Evolutionary conservation across 176 grass and related monocot species (phyloP), one percentile per base, ranked within the genome.

Genomic region (Coix lacrymajobi): DNA sequence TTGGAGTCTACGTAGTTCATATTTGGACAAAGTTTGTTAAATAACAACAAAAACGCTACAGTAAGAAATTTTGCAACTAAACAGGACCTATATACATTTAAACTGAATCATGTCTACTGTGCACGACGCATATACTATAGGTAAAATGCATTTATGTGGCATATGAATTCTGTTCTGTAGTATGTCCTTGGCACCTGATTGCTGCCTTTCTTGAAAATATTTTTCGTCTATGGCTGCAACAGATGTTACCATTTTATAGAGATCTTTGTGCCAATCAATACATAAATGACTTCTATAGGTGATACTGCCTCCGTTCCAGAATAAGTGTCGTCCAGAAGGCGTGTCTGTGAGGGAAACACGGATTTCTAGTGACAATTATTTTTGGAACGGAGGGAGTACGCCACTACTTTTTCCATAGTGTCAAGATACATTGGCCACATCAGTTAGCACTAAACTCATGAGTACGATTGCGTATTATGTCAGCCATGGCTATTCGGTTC

Each of bases 381-480:
- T n/a, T n/a, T n/a, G n/a, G n/a, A n/a, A n/a, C n/a, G n/a, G n/a
- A n/a, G n/a, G n/a, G n/a, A n/a, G n/a, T n/a, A 30, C 44, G 3
- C 58, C 24, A 28, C 71, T 64, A 41, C 71, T 17, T 85, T 62
- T 81, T 46, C 61, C 1, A 4, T 37, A 73, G 22, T 66, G 66
- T 26, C 22, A 44, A 69, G 71, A 70, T 89, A 77, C 26, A 77
- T 20, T 73, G 66, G 52, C 67, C 75, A 45, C 43, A 58, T 66
- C 75, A 67, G 71, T 79, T 79, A 60, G 36, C 70, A 39, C 74
- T 36, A 71, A 79, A 84, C 28, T 46, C 66, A 84, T 62, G 20
- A 52, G 41, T 20, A 12, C n/a, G n/a, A 26, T 26, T 60, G 56
- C 56, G n/a, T 60, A 25, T 25, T 58, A 12, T 58, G 9, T 25